Percentiles rank a stretch among this genome's conserved stretches.
Conservation (phyloP, 768 basidiomycete species). For the Gelatoporia subvermispora region DNA sequence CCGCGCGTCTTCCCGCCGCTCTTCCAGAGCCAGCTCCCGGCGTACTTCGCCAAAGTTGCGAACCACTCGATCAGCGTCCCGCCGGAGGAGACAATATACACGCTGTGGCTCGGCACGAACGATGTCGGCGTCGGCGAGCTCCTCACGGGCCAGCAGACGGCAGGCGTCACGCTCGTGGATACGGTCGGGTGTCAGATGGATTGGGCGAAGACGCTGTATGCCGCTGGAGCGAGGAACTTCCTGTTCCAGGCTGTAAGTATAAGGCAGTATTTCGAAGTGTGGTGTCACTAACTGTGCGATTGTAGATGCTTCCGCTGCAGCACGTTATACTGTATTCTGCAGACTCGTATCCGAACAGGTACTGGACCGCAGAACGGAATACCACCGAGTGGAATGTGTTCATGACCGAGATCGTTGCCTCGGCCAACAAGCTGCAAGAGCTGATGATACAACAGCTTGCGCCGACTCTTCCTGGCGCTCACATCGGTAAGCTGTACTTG, state of each 20-base stretch:
- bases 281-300: not conserved
- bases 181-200: slow-evolving; percentile 50
- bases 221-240: slow-evolving; percentile 55
- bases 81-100: slow-evolving; percentile 50
- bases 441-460: slow-evolving; percentile 14
- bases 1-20: slow-evolving; percentile 52
- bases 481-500: slow-evolving; percentile 41
- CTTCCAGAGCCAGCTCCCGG: slow-evolving; percentile 50
- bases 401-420: slow-evolving; percentile 27
- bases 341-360: slow-evolving; percentile 20
- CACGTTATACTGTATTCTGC: slow-evolving; percentile 19
- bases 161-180: slow-evolving; percentile 47
- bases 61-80: slow-evolving; percentile 38
- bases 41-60: slow-evolving; percentile 38
- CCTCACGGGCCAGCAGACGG: slow-evolving; percentile 41
- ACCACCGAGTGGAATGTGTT: slow-evolving; percentile 24
- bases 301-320: slow-evolving; percentile 30
- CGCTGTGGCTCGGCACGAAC: slow-evolving; percentile 53
- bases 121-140: slow-evolving; percentile 52
- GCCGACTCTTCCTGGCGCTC: slow-evolving; percentile 30
- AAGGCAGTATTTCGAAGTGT: not conserved
- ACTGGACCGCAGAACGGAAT: slow-evolving; percentile 22
- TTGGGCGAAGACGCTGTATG: slow-evolving; percentile 49
- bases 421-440: slow-evolving; percentile 24
- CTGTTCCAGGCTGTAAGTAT: slow-evolving; percentile 44